Base-by-base conservation (phyloP, 805 yeast genomes). In the Yarrowia sp. region DNA sequence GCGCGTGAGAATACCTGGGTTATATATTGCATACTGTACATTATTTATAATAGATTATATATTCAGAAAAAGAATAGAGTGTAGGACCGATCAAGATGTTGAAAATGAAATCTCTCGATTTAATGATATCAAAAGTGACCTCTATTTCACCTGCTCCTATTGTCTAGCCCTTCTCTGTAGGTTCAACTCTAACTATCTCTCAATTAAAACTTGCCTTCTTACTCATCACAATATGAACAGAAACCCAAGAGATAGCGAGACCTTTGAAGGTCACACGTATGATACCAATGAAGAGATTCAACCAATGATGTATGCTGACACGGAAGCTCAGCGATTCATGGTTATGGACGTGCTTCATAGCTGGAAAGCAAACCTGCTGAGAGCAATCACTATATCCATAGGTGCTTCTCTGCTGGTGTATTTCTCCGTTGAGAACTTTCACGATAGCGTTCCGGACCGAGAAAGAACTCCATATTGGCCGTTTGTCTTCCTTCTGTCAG, bases 1-100 rank as follows among this genome's bases (percentile, higher is more conserved):
- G 22, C 22, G 10, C 53, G n/a, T 32, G 55, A n/a, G 38, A 35
- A 10, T 49, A 35, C 22, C 58, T 38, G 10, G 8, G 43, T 19
- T 53, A 38, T 50, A 53, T 38, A 53, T 53, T 53, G 58, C 58
- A 55, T 55, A 55, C 46, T 55, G 59, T 55, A 40, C 46, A 55
- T 55, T 56, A 56, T 56, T 56, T 56, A 56, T 56, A 41, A 56
- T 56, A 56, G 63, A 56, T 56, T 26, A 36, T 41, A 22, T 42
- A 22, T 41, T 8, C 8, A 48, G 8, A 5, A 14, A 22, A 35
- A 5, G 9, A 16, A 14, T 10, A 41, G 5, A 14, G 32, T 26
- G 32, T 26, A 26, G 7, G 7, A 3, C 32, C 32, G 32, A 26
- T 5, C 32, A 5, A 26, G 4, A 26, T 26, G 7, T 26, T 5